Conservation (phyloP, 2,329 filamentous ascomycete genomes). For the Pseudogymnoascus sp. region DNA sequence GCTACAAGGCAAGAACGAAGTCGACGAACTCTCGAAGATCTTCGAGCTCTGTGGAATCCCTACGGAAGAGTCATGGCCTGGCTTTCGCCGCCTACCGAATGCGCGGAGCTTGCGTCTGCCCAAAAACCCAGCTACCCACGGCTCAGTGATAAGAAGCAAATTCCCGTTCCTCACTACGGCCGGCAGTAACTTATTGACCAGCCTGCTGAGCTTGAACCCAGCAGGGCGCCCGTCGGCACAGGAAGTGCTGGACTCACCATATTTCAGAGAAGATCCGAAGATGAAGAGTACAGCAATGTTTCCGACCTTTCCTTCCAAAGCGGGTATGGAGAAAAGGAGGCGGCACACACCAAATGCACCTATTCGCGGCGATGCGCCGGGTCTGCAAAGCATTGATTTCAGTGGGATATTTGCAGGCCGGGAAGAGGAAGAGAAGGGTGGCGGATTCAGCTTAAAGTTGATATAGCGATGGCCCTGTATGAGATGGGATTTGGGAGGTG, state of each 20-base stretch:
- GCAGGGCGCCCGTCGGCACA: conserved; percentile 60
- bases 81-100: conserved; percentile 80
- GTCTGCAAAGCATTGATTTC: conserved; percentile 54
- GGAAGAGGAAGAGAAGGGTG: conserved; percentile 57
- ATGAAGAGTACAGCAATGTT: conserved; percentile 90
- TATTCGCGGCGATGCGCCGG: conserved; percentile 57
- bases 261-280: conserved; percentile 82
- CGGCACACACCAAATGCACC: conserved; percentile 77
- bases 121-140: conserved; percentile 32
- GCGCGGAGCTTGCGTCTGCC: conserved; percentile 71
- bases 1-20: conserved; percentile 84
- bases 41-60: conserved; percentile 86
- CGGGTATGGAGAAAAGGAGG: conserved; percentile 75
- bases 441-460: conserved; percentile 60
- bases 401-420: conserved; percentile 63
- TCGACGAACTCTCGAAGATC: conserved; percentile 79
- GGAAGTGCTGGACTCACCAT: conserved; percentile 70
- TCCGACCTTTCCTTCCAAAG: conserved; percentile 93
- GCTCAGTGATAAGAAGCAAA: conserved; percentile 59
- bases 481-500: not conserved
- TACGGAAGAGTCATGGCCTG: conserved; percentile 74
- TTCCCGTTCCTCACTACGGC: conserved; percentile 77
- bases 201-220: conserved; percentile 70
- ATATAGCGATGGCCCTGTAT: conserved; percentile 28
- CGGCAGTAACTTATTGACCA: conserved; percentile 61